Base-by-base conservation (phyloP, 1,139 yeast species). In the Nakaseomyces nivariensis region DNA sequence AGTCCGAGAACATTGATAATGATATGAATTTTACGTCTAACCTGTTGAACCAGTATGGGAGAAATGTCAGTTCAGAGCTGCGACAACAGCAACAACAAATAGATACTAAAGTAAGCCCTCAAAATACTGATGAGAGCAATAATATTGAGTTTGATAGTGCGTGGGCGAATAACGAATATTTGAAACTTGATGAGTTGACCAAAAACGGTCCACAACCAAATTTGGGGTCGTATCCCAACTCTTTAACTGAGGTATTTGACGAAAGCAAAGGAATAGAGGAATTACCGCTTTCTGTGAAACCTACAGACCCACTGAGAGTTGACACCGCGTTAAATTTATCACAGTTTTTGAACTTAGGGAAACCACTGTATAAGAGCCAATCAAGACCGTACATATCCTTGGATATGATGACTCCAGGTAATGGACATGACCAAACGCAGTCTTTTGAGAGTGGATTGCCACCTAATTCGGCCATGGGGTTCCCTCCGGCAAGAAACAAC, bases 141-240 rank as follows among this genome's bases (percentile, higher is more conserved):
- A 41, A 11, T 27, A 13, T n/a, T 38, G 44, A 41, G 22, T 43
- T 61, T 47, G 64, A 54, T 46, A 61, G 63, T 47, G 50, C 51
- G 22, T 61, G 64, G 64, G 54, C 64, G 5, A 78, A 78, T 61
- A 80, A 78, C 54, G 85, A 81, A 60, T 79, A 80, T 57, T 61
- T 72, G 52, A 78, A 79, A 75, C 65, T 81, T 53, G 81, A 83
- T 9, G 83, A 78, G 58, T 72, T 80, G 29, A 41, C 44, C 4
- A 41, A 41, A 9, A 41, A 41, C n/a, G 44, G 44, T 1, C 44
- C 44, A 17, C 44, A 27, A 29, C 24, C 34, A 11, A 29, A 13
- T 13, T 41, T 9, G 10, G 22, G 26, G 5, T 41, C 44, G 25
- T 41, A 41, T 13, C 44, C 44, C 5, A 41, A 41, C 25, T 41